Evolutionary conservation across 805 yeast species (phyloP).

Genomic region (Danielozyma ontarioensis): DNA sequence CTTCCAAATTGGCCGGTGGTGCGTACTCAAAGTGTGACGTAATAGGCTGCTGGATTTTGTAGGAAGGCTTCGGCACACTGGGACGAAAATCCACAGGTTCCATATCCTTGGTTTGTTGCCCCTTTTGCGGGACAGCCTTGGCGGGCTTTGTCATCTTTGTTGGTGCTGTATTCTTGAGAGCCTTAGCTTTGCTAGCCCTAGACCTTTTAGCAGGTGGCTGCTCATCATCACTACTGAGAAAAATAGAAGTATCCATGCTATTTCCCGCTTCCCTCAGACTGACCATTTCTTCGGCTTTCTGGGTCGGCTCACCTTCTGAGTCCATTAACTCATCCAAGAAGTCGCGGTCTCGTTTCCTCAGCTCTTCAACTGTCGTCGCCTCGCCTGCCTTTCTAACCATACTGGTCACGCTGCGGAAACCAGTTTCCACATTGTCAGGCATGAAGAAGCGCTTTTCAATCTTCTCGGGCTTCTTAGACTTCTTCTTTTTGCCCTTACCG

Average conservation of each 20-base stretch:
- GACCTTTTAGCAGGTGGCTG: constrained; percentile 5
- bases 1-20: background rate
- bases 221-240: constrained; percentile 1
- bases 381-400: constrained; percentile 31
- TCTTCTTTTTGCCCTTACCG: constrained; percentile 17
- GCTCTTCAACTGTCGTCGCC: constrained; percentile 5
- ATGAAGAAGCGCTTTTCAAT: constrained; percentile 50
- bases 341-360: constrained; percentile 3
- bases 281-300: background rate
- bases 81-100: too few relatives aligned
- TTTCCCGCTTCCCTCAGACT: too few relatives aligned
- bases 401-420: constrained; percentile 50
- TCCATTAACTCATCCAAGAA: constrained; percentile 8
- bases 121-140: constrained; percentile 1
- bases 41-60: background rate
- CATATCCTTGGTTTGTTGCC: too few relatives aligned
- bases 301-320: constrained; percentile 4
- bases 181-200: constrained; percentile 1
- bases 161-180: background rate
- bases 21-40: background rate
- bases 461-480: constrained; percentile 10
- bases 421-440: constrained; percentile 70
- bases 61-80: background rate
- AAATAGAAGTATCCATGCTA: background rate
- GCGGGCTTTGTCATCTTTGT: background rate